Percentiles rank a stretch among this genome's conserved stretches.
Conservation (phyloP, 2,329 filamentous ascomycete genomes). For the Calonectria henricotiae region DNA sequence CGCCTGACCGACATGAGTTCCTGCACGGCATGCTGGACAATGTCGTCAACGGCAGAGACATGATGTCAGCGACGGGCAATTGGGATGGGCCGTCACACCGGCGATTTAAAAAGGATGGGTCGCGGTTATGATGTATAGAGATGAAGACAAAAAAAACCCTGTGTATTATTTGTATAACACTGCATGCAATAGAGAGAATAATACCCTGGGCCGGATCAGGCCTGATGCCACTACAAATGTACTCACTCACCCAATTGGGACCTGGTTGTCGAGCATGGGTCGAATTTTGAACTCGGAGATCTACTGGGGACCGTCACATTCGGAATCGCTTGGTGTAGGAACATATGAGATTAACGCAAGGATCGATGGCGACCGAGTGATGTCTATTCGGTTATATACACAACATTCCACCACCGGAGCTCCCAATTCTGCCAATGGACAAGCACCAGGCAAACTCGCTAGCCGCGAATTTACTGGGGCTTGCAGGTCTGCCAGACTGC, state of each 20-base stretch:
- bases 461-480: constrained; percentile 55
- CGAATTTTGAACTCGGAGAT: not conserved
- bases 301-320: constrained; percentile 1
- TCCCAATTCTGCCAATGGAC: constrained; percentile 44
- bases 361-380: constrained; percentile 50
- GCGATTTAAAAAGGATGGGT: constrained; percentile 52
- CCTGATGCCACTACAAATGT: constrained; percentile 13
- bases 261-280: not conserved
- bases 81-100: constrained; percentile 49
- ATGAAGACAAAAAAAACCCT: constrained; percentile 32
- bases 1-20: constrained; percentile 61
- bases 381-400: constrained; percentile 59
- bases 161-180: constrained; percentile 51
- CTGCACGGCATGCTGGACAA: constrained; percentile 65
- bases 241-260: constrained; percentile 1
- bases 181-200: constrained; percentile 30
- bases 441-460: constrained; percentile 38
- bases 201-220: constrained; percentile 45
- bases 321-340: constrained; percentile 8
- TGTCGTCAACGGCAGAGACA: constrained; percentile 58
- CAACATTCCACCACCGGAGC: constrained; percentile 50
- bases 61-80: constrained; percentile 51
- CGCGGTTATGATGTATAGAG: constrained; percentile 50
- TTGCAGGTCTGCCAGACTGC: constrained; percentile 68
- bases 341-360: constrained; percentile 53